phyloP scores from a whole-genome alignment of 2,329 filamentous ascomycete genomes.

The Penicillium sp. region DNA sequence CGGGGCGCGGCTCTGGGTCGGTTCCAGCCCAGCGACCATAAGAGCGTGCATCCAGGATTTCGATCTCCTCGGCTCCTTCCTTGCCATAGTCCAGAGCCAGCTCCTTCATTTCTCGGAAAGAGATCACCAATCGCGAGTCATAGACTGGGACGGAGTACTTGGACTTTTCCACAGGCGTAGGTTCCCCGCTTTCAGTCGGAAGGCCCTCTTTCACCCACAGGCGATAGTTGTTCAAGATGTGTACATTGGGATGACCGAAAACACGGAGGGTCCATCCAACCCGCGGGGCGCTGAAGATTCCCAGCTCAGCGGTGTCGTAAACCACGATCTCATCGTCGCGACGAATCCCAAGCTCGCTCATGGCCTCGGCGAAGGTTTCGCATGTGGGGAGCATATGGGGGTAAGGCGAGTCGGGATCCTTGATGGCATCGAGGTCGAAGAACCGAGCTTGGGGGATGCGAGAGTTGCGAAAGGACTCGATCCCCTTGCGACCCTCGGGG shows the following conservation, averaged over 20 bases:
- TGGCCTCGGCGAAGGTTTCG: conserved; percentile 78
- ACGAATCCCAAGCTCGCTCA: conserved; percentile 84
- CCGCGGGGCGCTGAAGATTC: conserved; percentile 90
- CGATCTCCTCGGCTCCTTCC: conserved; percentile 78
- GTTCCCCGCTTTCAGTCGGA: conserved; percentile 73
- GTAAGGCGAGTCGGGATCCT: conserved; percentile 84
- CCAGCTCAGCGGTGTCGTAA: conserved; percentile 87
- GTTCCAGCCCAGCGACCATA: conserved; percentile 77
- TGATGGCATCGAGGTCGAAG: conserved; percentile 92
- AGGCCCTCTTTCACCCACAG: conserved; percentile 85
- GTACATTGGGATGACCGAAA: conserved; percentile 86
- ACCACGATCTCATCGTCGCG: conserved; percentile 89
- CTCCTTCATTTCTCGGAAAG: conserved; percentile 80
- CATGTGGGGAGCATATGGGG: conserved; percentile 93
- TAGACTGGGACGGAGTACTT: conserved; percentile 57
- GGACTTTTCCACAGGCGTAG: conserved; percentile 40
- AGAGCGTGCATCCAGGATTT: conserved; percentile 86
- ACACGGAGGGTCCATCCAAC: conserved; percentile 91
- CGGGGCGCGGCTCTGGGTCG: conserved; percentile 82
- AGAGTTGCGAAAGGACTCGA: conserved; percentile 75
- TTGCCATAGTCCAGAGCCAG: conserved; percentile 75
- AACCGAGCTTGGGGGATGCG: conserved; percentile 90
- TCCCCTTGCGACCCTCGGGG: conserved; percentile 69
- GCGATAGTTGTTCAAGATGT: conserved; percentile 93
- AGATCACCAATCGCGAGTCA: conserved; percentile 66